Conservation (phyloP, 2,329 filamentous ascomycete genomes). For the Neopestalotiopsis sp. region DNA sequence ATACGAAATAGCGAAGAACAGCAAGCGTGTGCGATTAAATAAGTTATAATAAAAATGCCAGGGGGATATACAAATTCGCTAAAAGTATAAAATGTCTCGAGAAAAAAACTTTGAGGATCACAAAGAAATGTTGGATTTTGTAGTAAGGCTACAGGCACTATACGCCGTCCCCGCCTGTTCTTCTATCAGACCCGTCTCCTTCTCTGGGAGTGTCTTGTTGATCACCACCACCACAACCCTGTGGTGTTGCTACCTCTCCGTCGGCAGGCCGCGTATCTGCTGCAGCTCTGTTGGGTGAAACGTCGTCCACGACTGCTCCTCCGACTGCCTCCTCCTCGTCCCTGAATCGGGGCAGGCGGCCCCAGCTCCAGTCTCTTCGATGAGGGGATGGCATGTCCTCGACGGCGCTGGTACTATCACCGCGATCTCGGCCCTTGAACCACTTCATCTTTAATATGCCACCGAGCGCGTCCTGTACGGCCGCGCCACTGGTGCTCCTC, state of each 20-base stretch:
- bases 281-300: background rate
- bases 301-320: background rate
- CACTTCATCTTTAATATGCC: conserved; percentile 61
- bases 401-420: conserved; percentile 22
- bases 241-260: background rate
- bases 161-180: background rate
- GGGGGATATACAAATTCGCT: too few relatives aligned
- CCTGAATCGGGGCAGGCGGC: conserved; percentile 12
- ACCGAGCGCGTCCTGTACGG: conserved; percentile 55
- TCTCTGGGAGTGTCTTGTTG: background rate
- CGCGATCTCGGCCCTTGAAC: conserved; percentile 44
- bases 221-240: background rate
- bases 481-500: conserved; percentile 36
- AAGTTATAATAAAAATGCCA: too few relatives aligned
- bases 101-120: background rate
- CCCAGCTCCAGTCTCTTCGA: conserved; percentile 14
- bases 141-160: conserved; percentile 1
- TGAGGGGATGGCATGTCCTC: conserved; percentile 4
- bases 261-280: background rate
- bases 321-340: conserved; percentile 13
- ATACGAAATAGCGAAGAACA: too few relatives aligned
- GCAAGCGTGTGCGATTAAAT: too few relatives aligned
- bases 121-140: background rate
- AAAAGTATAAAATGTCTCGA: background rate
- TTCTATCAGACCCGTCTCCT: background rate